Conservation (phyloP, 2,329 filamentous ascomycete species). For the Colletotrichum eremochloae region DNA sequence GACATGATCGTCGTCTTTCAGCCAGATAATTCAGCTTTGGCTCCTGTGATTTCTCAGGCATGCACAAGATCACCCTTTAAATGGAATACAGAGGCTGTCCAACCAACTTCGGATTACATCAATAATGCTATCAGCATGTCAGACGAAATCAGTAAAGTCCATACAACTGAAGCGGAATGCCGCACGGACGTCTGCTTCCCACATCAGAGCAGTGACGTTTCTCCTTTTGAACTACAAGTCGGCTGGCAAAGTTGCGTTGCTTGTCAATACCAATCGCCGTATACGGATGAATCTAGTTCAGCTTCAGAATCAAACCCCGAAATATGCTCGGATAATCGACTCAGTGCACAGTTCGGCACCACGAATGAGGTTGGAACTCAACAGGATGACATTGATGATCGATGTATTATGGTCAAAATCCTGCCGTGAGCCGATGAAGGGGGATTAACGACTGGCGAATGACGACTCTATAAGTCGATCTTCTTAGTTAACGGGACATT, state of each 20-base stretch:
- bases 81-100: neutral
- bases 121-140: neutral
- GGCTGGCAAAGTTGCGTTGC: neutral
- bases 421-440: neutral
- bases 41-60: neutral
- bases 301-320: neutral
- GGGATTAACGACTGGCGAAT: too few species aligned
- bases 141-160: neutral
- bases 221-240: neutral
- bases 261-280: neutral
- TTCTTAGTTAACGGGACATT: neutral
- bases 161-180: neutral
- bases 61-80: neutral
- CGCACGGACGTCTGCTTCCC: neutral
- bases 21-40: neutral
- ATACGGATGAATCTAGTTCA: neutral
- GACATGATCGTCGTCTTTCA: neutral
- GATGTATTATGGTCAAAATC: slow-evolving; percentile 1
- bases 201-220: neutral
- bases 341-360: neutral
- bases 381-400: neutral
- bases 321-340: neutral
- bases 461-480: too few species aligned
- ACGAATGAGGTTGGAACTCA: neutral
- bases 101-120: neutral